Evolutionary conservation across 257 asterid genomes (phyloP).

Genomic region (Rehmannia glutinosa): DNA sequence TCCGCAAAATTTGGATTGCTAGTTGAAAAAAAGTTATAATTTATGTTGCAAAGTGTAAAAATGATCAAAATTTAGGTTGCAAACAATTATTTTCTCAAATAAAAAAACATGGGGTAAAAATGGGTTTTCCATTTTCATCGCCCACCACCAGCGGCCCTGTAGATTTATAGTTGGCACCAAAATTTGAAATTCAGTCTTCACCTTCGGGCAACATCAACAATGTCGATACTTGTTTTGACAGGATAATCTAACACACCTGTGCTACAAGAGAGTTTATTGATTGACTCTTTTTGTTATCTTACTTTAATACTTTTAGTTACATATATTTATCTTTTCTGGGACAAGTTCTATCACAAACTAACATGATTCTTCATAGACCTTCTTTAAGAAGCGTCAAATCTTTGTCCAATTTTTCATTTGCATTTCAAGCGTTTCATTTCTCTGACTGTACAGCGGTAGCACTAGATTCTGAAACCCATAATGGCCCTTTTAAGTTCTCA

Average conservation of each 20-base stretch:
- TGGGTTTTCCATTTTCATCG: too few species aligned
- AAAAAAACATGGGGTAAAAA: too few species aligned
- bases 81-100: too few species aligned
- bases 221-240: not conserved
- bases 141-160: too few species aligned
- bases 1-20: too few species aligned
- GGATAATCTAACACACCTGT: not conserved
- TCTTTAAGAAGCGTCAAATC: constrained; percentile 25
- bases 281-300: not conserved
- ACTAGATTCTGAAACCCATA: constrained; percentile 3
- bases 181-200: constrained; percentile 8
- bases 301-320: too few species aligned
- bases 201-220: not conserved
- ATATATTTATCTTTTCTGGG: not conserved
- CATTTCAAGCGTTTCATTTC: constrained; percentile 20
- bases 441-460: constrained; percentile 24
- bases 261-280: not conserved
- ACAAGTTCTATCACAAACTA: not conserved
- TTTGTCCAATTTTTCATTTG: constrained; percentile 18
- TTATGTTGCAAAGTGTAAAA: too few species aligned
- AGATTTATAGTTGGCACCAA: not conserved
- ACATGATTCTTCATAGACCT: constrained; percentile 38
- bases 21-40: too few species aligned
- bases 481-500: not conserved
- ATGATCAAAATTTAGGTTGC: too few species aligned